Conservation (phyloP, 129 eudicot genomes). For the Flaveria ramosissima region DNA sequence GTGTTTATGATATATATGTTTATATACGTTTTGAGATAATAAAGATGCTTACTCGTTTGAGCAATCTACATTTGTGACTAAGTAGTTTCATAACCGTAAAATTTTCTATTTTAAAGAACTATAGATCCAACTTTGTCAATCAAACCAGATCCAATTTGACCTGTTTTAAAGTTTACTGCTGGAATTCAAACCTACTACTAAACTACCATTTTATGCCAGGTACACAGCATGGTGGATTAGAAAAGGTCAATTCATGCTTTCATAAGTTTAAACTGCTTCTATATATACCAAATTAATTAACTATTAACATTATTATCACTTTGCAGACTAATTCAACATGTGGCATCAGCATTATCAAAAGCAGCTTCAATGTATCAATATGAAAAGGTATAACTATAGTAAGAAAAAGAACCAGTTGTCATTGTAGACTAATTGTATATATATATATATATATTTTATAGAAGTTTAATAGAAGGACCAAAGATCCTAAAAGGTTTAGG, state of each 20-base stretch:
- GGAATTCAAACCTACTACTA: neutral
- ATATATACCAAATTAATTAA: neutral
- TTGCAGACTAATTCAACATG: constrained; percentile 1
- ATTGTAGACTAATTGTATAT: neutral
- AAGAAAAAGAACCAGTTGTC: neutral
- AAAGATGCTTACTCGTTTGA: constrained; percentile 15
- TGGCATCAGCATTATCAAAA: neutral
- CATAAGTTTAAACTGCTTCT: constrained; percentile 19
- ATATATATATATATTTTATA: neutral
- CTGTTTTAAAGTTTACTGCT: neutral
- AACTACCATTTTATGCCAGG: neutral
- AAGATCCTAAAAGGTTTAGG: neutral
- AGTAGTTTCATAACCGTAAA: neutral
- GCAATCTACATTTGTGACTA: neutral
- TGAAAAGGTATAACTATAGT: neutral
- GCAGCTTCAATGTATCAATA: neutral
- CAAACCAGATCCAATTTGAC: neutral
- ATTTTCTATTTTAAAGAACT: neutral
- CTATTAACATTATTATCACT: neutral
- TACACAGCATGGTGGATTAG: neutral
- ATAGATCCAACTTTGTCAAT: neutral
- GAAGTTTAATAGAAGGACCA: neutral
- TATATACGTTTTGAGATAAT: constrained; percentile 31
- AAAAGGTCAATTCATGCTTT: constrained; percentile 19
- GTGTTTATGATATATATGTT: neutral